Base-by-base conservation (phyloP, 2,329 filamentous ascomycete species). In the Penicillium paneum region DNA sequence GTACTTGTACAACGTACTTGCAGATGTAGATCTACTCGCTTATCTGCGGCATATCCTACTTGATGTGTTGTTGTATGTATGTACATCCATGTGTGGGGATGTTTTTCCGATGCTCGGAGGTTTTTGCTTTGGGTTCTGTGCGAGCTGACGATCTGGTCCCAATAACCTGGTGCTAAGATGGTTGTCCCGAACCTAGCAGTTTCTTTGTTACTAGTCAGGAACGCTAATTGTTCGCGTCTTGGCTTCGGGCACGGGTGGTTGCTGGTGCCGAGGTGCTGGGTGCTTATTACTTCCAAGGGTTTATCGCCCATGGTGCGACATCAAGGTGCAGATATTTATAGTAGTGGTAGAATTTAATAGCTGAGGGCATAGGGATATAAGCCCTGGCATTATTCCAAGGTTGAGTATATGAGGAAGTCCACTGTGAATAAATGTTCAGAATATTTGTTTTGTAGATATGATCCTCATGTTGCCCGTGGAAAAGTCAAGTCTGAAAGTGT, bases 81-180 rank as follows among this genome's bases (percentile, higher is more conserved):
- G 10, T 38, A 26, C n/a, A 24, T 31, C 10, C 11, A 47, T 47
- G 28, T 19, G 26, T 32, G 26, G 8, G n/a, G 19, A 17, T 17
- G 19, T 34, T 47, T 47, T 40, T 15, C 49, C 42, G 49, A 54
- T 57, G 28, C 36, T 52, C 52, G 50, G 54, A 53, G 48, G 31
- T 46, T 60, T 51, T 52, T 10, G 12, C 7, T 32, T 34, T 13
- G n/a, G 29, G 24, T 42, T 53, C 24, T 31, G 51, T 49, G 31
- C 31, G 17, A 53, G 35, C 36, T 42, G 38, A 36, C 15, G 4
- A 12, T 21, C 29, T 4, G 8, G 19, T 31, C 32, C 36, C 29
- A 31, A 49, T 35, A 21, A 5, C 21, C 19, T 38, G 50, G 50
- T 41, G 38, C 17, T n/a, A 35, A 15, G 8, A 15, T 26, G 7